These are phyloP conservation scores for Croton laevigatus DNA, from an alignment of 441 rosid species.

Conservation along the genomic window DNA sequence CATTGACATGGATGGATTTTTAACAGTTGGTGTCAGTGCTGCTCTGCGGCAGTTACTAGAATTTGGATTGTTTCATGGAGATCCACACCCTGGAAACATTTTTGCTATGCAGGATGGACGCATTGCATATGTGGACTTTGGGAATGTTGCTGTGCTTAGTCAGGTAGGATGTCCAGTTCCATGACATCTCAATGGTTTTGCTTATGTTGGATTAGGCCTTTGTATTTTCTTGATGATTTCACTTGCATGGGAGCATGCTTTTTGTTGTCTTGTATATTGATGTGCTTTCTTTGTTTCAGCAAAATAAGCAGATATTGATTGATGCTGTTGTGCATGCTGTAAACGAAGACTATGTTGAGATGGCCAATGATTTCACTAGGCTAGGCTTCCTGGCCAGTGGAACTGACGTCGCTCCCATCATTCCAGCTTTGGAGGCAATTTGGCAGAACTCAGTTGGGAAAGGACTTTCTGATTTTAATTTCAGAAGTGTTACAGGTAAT, in stretches of 20 bases:
- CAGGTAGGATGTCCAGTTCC: slow-evolving; percentile 49
- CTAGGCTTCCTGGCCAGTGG: slow-evolving; percentile 94
- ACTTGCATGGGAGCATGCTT: slow-evolving; percentile 3
- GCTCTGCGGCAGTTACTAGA: slow-evolving; percentile 87
- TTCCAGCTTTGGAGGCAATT: slow-evolving; percentile 95
- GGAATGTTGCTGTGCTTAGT: slow-evolving; percentile 97
- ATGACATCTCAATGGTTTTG: slow-evolving; percentile 8
- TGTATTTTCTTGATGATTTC: slow-evolving; percentile 9
- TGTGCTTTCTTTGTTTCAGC: slow-evolving; percentile 50
- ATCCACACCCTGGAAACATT: slow-evolving; percentile 98
- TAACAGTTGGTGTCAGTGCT: slow-evolving; percentile 96
- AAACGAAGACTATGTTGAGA: slow-evolving; percentile 90
- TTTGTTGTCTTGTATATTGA: slow-evolving; percentile 16
- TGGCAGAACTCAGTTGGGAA: slow-evolving; percentile 97
- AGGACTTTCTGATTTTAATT: slow-evolving; percentile 91
- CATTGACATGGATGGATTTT: slow-evolving; percentile 77
- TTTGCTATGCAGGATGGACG: slow-evolving; percentile 98
- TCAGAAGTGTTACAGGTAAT: slow-evolving; percentile 85
- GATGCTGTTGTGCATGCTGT: slow-evolving; percentile 99
- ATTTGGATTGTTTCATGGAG: slow-evolving; percentile 94
- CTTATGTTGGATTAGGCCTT: neutral
- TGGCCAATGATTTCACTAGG: slow-evolving; percentile 99
- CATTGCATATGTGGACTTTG: slow-evolving; percentile 95
- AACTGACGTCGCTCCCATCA: slow-evolving; percentile 86
- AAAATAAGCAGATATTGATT: slow-evolving; percentile 91